Evolutionary conservation across 306 rosid genomes (phyloP).

Genomic region (Rosa multiflora): DNA sequence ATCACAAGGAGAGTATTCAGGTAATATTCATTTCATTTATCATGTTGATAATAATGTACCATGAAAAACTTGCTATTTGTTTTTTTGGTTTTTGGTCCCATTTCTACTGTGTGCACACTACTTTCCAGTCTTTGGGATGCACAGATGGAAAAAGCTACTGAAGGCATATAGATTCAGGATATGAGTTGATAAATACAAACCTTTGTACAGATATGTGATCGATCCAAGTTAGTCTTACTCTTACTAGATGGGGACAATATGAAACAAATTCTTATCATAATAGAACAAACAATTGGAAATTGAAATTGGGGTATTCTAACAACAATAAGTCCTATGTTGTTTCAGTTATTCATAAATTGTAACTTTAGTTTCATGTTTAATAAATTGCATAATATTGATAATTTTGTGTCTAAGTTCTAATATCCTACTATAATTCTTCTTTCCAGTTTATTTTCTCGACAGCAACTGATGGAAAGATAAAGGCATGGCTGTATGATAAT

Average conservation of each 20-base stretch:
- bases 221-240: neutral
- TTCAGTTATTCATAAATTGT: neutral
- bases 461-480: slow-evolving; percentile 98
- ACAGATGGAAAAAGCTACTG: slow-evolving; percentile 12
- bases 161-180: neutral
- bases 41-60: slow-evolving; percentile 10
- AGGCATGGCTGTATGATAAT: slow-evolving; percentile 99
- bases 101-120: neutral
- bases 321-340: neutral
- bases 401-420: slow-evolving; percentile 19
- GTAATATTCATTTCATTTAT: slow-evolving; percentile 32
- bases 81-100: neutral
- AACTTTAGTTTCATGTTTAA: slow-evolving; percentile 16
- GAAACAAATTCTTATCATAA: neutral
- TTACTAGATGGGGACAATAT: neutral
- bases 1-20: slow-evolving; percentile 97
- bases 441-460: slow-evolving; percentile 94
- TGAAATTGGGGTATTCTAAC: neutral
- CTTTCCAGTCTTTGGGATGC: neutral
- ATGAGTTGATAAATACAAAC: neutral
- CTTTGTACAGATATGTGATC: neutral
- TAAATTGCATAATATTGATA: neutral
- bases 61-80: neutral
- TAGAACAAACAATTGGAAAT: neutral
- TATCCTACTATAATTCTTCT: slow-evolving; percentile 15